phyloP scores from a whole-genome alignment of 768 basidiomycete species.

The Cyclocybe aegerita region DNA sequence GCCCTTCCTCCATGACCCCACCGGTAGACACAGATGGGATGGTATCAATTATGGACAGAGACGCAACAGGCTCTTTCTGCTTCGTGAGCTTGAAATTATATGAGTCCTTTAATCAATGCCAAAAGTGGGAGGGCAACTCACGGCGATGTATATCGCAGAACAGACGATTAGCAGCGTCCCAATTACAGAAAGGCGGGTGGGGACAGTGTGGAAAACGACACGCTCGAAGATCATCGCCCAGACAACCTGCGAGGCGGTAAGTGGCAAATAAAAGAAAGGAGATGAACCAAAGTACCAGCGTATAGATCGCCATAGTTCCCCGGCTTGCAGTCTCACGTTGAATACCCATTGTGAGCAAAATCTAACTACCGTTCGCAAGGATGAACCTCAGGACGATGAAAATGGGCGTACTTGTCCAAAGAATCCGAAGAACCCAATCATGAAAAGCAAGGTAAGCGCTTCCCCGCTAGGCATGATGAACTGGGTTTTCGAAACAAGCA shows the following conservation, averaged over 20 bases:
- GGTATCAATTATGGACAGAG: too few relatives aligned
- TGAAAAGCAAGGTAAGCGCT: conserved; percentile 43
- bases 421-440: conserved; percentile 54
- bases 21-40: too few relatives aligned
- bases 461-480: conserved; percentile 44
- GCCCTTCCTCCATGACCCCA: too few relatives aligned
- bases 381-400: too few relatives aligned
- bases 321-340: conserved; percentile 13
- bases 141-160: conserved; percentile 62
- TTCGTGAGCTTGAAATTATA: conserved; percentile 1
- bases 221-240: conserved; percentile 64
- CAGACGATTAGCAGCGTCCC: conserved; percentile 64
- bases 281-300: conserved; percentile 13
- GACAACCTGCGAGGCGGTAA: conserved; percentile 43
- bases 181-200: conserved; percentile 53
- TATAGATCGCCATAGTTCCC: conserved; percentile 55
- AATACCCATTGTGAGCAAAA: conserved; percentile 33
- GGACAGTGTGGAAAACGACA: conserved; percentile 56
- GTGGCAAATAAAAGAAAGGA: background rate
- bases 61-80: background rate
- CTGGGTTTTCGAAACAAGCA: conserved; percentile 36
- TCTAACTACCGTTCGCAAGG: conserved; percentile 45
- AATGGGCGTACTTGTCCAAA: conserved; percentile 39
- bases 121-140: conserved; percentile 28
- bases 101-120: background rate